These are phyloP conservation scores for Allium sativum DNA, from an alignment of 106 monocot genomes.

Conservation along the genomic window DNA sequence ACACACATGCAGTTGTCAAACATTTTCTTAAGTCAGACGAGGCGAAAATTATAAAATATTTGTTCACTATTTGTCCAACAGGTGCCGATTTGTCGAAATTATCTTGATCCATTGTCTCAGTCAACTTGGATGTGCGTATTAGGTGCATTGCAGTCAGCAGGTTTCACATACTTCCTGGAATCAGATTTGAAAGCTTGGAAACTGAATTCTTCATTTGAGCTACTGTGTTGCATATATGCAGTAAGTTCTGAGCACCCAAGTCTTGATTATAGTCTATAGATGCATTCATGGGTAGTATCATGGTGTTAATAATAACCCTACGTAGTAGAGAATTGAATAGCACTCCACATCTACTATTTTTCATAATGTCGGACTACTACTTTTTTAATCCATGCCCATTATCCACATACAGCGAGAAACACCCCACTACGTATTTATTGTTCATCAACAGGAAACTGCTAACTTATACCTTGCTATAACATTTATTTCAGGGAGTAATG, in stretches of 20 bases:
- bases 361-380: no score
- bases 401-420: no score
- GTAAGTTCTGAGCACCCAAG: conserved; percentile 11
- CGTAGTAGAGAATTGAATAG: no score
- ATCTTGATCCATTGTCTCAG: conserved; percentile 29
- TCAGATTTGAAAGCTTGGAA: conserved; percentile 33
- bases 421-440: no score
- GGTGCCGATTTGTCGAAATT: conserved; percentile 32
- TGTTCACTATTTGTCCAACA: neutral
- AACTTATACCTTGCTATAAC: no score
- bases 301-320: no score
- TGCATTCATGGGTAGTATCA: no score
- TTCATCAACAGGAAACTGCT: no score
- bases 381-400: no score
- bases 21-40: no score
- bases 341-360: no score
- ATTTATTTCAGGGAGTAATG: conserved; percentile 23
- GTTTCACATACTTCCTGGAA: conserved; percentile 25
- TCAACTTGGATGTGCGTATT: conserved; percentile 54
- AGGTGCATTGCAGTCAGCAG: conserved; percentile 26
- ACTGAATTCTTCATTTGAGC: conserved; percentile 20
- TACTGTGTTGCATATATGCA: conserved; percentile 28
- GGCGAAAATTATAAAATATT: neutral
- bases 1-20: neutral
- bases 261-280: no score